Evolutionary conservation across 75 land plant species (phyloP).

Genomic region (Picea glauca): DNA sequence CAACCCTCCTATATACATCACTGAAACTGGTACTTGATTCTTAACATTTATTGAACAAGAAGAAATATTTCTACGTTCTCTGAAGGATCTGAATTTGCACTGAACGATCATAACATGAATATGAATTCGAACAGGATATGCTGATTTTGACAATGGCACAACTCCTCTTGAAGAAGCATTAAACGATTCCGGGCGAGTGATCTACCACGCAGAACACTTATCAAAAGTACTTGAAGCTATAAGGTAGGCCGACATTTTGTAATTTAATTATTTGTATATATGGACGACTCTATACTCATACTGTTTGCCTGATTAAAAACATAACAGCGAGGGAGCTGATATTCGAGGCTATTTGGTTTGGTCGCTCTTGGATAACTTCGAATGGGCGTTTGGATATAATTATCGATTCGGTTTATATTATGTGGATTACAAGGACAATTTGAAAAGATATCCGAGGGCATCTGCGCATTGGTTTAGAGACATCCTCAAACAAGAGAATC

Average conservation of each 20-base stretch:
- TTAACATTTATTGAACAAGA: background rate
- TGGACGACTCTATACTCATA: background rate
- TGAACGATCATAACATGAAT: background rate
- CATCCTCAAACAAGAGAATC: constrained; percentile 15
- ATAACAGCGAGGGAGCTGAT: constrained; percentile 34
- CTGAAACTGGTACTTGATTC: constrained; percentile 22
- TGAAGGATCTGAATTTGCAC: background rate
- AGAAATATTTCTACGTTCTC: background rate
- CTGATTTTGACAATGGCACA: background rate
- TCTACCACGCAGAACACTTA: background rate
- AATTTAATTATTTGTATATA: background rate
- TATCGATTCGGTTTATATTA: constrained; percentile 47
- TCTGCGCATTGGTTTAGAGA: constrained; percentile 51
- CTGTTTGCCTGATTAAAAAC: background rate
- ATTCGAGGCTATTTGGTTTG: constrained; percentile 57
- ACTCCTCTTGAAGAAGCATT: background rate
- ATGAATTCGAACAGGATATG: constrained; percentile 9
- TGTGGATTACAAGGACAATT: constrained; percentile 39
- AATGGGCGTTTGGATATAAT: constrained; percentile 45
- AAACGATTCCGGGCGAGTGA: background rate
- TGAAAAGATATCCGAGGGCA: constrained; percentile 42
- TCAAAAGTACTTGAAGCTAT: background rate
- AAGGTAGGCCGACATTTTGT: background rate
- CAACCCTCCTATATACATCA: constrained; percentile 32
- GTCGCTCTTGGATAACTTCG: constrained; percentile 62